Base-by-base conservation (phyloP, 2,329 filamentous ascomycete genomes). In the Colletotrichum tofieldiae region DNA sequence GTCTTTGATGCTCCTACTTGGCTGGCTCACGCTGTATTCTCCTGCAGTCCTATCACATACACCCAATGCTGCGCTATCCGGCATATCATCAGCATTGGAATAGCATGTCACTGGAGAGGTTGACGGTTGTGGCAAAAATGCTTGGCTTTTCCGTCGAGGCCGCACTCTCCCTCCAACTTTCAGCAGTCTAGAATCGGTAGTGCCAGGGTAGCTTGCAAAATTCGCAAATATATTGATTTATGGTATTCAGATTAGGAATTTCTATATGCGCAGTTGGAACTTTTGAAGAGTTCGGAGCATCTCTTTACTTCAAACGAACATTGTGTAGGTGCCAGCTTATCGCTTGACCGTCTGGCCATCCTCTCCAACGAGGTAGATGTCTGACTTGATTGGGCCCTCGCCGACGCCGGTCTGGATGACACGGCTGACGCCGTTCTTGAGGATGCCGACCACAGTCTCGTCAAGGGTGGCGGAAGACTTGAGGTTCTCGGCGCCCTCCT, bases 361-460 rank as follows among this genome's bases (percentile, higher is more conserved):
- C 79, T 91, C 92, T 74, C 88, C 89, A 73, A 97, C 89, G 73
- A 98, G 84, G 79, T 92, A 92, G 79, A 96, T 89, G 20, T 96
- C 89, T 5, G 94, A 93, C 86, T 90, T 94, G 75, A 93, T 84
- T 0, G 96, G 96, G 0, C 96, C 96, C 81, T 97, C 94, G 1
- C 96, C 96, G 54, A 99, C 96, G 64, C 92, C 89, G 1, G 97
- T 98, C 85, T 95, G 85, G 76, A 99, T 99, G 47, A 99, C 92
- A 75, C 95, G 90, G 82, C 92, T 94, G 6, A 99, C 92, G 35
- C 96, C 96, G 51, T 91, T 89, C 84, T 92, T 91, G 75, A 99
- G 82, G 45, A 90, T 86, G 58, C 87, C 84, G 4, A 93, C 84
- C n/a, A 92, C 88, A 64, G 89, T 85, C 74, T 91, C 89, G 55